Base-by-base conservation (phyloP, 768 basidiomycete species). In the Termitomyces sp. region DNA sequence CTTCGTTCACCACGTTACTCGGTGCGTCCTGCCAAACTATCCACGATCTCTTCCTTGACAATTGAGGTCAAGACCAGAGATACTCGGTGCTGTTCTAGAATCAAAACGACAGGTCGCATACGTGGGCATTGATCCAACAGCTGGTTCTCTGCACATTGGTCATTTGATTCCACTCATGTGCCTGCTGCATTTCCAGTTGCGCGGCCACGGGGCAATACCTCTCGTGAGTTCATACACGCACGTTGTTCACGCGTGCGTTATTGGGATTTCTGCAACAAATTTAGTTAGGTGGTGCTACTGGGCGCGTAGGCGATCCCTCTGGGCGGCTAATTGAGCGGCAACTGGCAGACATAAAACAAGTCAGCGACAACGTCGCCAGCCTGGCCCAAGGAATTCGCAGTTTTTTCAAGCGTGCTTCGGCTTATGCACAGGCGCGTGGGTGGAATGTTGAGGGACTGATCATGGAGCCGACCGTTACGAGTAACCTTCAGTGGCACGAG, bases 281-380 rank as follows among this genome's bases (percentile, higher is more conserved):
- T 32, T 66, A 98, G 96, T 89, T 98, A 68, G 96, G 97, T 32
- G 94, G 94, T 1, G 95, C 94, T 9, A 98, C 96, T 0, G 97
- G 94, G 9, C 84, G 89, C n/a, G 87, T 99, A 44, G 97, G 97
- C 6, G 97, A 99, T 67, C 97, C 97, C 8, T 96, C 95, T 4
- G 96, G 97, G 2, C 81, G 95, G 35, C 78, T 80, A 5, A 83
- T 83, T 0, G 96, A 97, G 70, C 85, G 97, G 21, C 80, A 85
- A 53, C 77, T 84, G 3, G 81, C 93, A 5, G 77, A 85, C 35
- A 69, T 71, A 12, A 70, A 79, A 10, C 77, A 82, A 50, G 81
- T 94, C 3, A 76, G 82, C 39, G 60, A 72, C 51, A 98, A 98
- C 63, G 85, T 88, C 42, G 55, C 64, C 12, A 74, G 76, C 17